phyloP scores from a whole-genome alignment of 108 stramenopile species.

The Pinguiococcus pyrenoidosus region DNA sequence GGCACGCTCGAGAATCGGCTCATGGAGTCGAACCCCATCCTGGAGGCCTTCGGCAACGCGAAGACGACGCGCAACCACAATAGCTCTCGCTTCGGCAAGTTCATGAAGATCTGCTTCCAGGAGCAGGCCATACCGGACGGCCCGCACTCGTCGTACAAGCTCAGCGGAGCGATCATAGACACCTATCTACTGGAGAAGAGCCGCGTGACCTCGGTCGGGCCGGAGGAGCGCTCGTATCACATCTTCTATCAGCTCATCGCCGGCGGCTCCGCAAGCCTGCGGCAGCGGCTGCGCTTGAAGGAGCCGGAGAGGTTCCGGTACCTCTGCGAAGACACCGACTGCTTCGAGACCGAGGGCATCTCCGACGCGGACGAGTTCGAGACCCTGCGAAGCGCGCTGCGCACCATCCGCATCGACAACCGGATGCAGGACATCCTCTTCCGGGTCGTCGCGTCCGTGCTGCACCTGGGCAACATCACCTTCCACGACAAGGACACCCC shows the following conservation, averaged over 20 bases:
- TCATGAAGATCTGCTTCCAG: slow-evolving; percentile 40
- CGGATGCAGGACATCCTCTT: slow-evolving; percentile 47
- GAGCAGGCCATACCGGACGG: not conserved
- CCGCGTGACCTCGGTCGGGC: slow-evolving; percentile 30
- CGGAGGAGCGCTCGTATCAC: slow-evolving; percentile 48
- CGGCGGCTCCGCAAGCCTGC: no score
- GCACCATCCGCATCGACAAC: slow-evolving; percentile 48
- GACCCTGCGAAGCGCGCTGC: slow-evolving; percentile 1
- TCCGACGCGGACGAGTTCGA: slow-evolving; percentile 14
- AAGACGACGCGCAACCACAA: slow-evolving; percentile 46
- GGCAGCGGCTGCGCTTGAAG: no score
- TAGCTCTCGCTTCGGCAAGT: slow-evolving; percentile 49
- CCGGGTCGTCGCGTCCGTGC: slow-evolving; percentile 57
- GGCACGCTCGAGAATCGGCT: slow-evolving; percentile 24
- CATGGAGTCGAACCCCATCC: slow-evolving; percentile 36
- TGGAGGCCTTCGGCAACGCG: slow-evolving; percentile 50
- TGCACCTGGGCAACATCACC: slow-evolving; percentile 72
- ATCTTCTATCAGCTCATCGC: slow-evolving; percentile 43
- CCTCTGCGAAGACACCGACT: no score
- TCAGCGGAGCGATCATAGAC: slow-evolving; percentile 15
- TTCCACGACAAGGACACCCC: no score
- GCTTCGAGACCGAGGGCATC: slow-evolving; percentile 11
- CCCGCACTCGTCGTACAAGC: not conserved
- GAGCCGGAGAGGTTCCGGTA: no score
- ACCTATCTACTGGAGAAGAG: slow-evolving; percentile 51